Base-by-base conservation (phyloP, 2,329 filamentous ascomycete species). In the Colletotrichum sp. region DNA sequence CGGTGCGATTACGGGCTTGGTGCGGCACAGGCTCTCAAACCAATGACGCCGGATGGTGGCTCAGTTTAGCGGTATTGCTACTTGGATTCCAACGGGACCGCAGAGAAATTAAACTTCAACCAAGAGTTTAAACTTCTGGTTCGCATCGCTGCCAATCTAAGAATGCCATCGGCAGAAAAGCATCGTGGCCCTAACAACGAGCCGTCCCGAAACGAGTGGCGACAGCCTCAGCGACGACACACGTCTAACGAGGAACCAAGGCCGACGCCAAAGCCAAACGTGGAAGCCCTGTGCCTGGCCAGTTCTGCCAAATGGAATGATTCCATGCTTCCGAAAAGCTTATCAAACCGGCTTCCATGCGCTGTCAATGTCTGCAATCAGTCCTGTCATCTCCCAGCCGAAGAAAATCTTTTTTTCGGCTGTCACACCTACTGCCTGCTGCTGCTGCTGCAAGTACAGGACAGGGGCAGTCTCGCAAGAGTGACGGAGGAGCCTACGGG, bases 191-290 rank as follows among this genome's bases (percentile, higher is more conserved):
- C 68, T 55, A 72, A 72, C 44, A 52, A 52, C 72, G 68, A 72
- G 15, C 72, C 72, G 72, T 67, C 55, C 72, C 72, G 72, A 32
- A n/a, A 34, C 21, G 28, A 15, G n/a, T 72, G 68, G 72, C 36
- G 8, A 55, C 15, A 18, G 39, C 49, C 18, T 55, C 32, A 52
- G 21, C 60, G 67, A 30, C 68, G 34, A 34, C 30, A 39, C 28
- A 26, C n/a, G n/a, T 52, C 44, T 24, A 34, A 30, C 28, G 15
- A 16, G 28, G 15, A n/a, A 36, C 65, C n/a, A 28, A 39, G 16
- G 21, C 24, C 32, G n/a, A 24, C 44, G 6, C 44, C 44, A 7
- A 24, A 52, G 44, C n/a, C 44, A 52, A 52, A 21, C 6, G n/a
- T 52, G 39, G 24, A 16, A 68, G 34, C 30, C 30, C n/a, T 8